A percentile compares a stretch with the other conserved stretches of the same genome.
These are phyloP conservation scores for Capsicum chinense DNA, from an alignment of 257 asterid genomes.

Conservation along the genomic window DNA sequence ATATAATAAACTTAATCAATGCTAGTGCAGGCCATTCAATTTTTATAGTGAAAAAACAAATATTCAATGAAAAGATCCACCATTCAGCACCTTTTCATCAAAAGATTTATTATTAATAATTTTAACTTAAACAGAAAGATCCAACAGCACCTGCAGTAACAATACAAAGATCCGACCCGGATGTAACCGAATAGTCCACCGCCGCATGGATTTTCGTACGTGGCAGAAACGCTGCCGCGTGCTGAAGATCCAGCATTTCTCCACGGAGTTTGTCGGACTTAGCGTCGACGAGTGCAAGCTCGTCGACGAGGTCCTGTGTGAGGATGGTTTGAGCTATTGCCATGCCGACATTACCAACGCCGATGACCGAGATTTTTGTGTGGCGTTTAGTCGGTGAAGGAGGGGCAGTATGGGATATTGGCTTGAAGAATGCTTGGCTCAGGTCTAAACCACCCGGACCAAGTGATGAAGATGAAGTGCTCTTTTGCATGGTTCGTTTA, in stretches of 20 bases:
- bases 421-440: constrained; percentile 60
- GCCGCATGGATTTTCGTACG: constrained; percentile 73
- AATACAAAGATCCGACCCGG: constrained; percentile 79
- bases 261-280: constrained; percentile 77
- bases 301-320: constrained; percentile 86
- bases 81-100: too few relatives aligned
- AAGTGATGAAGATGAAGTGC: constrained; percentile 57
- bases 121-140: too few relatives aligned
- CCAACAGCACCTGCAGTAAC: constrained; percentile 77
- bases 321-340: constrained; percentile 93
- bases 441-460: constrained; percentile 86
- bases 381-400: constrained; percentile 57
- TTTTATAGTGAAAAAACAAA: too few relatives aligned
- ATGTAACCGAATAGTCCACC: constrained; percentile 59
- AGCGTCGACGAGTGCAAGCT: constrained; percentile 76
- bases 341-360: constrained; percentile 94
- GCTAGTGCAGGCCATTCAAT: too few relatives aligned
- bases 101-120: too few relatives aligned
- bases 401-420: constrained; percentile 52
- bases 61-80: too few relatives aligned
- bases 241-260: constrained; percentile 89
- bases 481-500: constrained; percentile 50
- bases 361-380: constrained; percentile 80
- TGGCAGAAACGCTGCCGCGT: constrained; percentile 92
- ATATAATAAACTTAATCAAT: too few relatives aligned